Evolutionary conservation across 2,329 filamentous ascomycete species (phyloP), one percentile per base, ranked within the genome.

Genomic region (Plectosphaerella plurivora): DNA sequence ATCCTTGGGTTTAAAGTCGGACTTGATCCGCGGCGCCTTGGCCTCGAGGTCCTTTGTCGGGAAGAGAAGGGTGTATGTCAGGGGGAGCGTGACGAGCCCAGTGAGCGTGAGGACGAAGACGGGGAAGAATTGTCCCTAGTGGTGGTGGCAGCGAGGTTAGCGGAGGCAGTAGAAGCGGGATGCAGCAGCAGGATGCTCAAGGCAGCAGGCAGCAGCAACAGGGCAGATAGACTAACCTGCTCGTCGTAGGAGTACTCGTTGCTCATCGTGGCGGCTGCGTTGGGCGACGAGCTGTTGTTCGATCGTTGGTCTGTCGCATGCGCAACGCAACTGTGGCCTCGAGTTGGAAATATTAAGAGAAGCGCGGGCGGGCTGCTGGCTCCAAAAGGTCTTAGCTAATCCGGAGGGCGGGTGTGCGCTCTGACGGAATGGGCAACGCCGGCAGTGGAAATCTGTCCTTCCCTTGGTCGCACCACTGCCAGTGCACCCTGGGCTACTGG

Each of bases 201-300:
- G n/a, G n/a, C n/a, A 22, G 22, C 22, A 22, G 22, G 20, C 22
- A n/a, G 22, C 12, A 7, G 12, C 6, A 14, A 15, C 20, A 51
- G 49, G 11, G 33, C 24, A 44, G 16, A 37, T 51, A 36, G 50
- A 52, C 71, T 58, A 68, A 88, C 87, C 83, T 94, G 85, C 68
- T 96, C 89, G 82, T 99, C 94, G 77, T 99, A 99, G 65, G 89
- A 95, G 80, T 99, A 99, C 73, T 97, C 93, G 65, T 89, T 90
- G 68, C 87, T 92, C 85, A 94, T 94, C 70, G 77, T 86, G 74
- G 63, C 70, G 62, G 62, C 35, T 10, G 16, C 58, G 49, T 16
- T 44, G 53, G 20, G 33, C 37, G 16, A 36, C 47, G 45, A 49
- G 49, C 15, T n/a, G 47, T 44, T 50, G 56, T 56, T 55, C 54